Base-by-base conservation (phyloP, 1,284 basidiomycete species). In the Cutaneotrichosporon cyanovorans region DNA sequence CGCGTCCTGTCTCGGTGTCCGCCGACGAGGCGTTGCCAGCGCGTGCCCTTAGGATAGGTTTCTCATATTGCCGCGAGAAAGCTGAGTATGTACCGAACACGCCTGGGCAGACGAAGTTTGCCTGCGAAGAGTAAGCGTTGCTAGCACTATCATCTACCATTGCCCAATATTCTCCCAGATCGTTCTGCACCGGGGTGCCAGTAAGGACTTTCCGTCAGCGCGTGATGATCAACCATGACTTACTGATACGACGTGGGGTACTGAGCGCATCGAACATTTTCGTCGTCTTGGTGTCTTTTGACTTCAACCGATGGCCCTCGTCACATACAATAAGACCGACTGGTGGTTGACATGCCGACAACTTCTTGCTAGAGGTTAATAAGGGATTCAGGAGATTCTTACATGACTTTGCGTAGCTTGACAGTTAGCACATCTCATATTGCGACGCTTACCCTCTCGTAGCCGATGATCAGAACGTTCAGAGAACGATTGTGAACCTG, bases 171-270 rank as follows among this genome's bases (percentile, higher is more conserved):
- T 99, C 95, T 48, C 84, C 78, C 16, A 99, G 75, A 65, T 97
- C 89, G 68, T 99, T 98, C 70, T 98, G 89, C 37, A 98, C 89
- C 1, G 95, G 95, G 2, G 95, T 99, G 16, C 95, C 95, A 0
- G 92, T 93, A 3, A 99, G 75, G 42, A 98, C 93, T 66, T 73
- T 46, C 5, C 51, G 48, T 46, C 46, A 51, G 37, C 46, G 15
- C 6, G 2, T 31, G 8, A 12, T 28, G 3, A 5, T n/a, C 7
- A 8, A 1, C 6, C 19, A 10, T 15, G 19, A 61, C 68, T 44
- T 28, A 73, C 71, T 68, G 50, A 91, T 78, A 36, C 88, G 76
- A 20, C 87, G 76, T 5, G 77, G 77, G 2, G 87, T 89, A 44
- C 75, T 75, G 32, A 99, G 74, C 14, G 79, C 78, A 52, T 87